Conservation (phyloP, 2,329 filamentous ascomycete species). For the Zymoseptoria crescenta region DNA sequence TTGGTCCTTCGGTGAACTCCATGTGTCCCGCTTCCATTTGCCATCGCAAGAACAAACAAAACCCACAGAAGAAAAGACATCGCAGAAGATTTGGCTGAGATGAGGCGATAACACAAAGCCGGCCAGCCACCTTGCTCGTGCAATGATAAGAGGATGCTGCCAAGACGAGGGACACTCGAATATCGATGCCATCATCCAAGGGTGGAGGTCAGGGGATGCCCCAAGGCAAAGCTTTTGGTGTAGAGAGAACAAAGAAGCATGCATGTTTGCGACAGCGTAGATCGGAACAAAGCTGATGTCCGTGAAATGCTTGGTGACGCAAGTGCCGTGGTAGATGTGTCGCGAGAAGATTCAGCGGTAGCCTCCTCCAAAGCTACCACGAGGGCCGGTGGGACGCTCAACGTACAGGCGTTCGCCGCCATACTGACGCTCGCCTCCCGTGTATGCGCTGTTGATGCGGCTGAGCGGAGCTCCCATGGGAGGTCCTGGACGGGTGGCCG, state of each 20-base stretch:
- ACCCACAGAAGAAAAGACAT: slow-evolving; percentile 17
- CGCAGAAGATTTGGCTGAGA: slow-evolving; percentile 17
- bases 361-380: slow-evolving; percentile 15
- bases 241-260: slow-evolving; percentile 16
- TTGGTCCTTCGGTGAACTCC: neutral
- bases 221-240: slow-evolving; percentile 14
- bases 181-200: slow-evolving; percentile 12
- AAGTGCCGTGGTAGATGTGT: neutral
- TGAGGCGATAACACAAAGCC: slow-evolving; percentile 14
- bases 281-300: slow-evolving; percentile 14
- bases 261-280: slow-evolving; percentile 16
- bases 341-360: slow-evolving; percentile 20
- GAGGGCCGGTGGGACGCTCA: neutral
- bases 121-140: slow-evolving; percentile 16
- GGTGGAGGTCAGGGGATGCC: slow-evolving; percentile 6
- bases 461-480: slow-evolving; percentile 51
- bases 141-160: slow-evolving; percentile 9
- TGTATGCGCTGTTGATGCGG: slow-evolving; percentile 15
- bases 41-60: slow-evolving; percentile 9
- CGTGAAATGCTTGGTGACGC: slow-evolving; percentile 1
- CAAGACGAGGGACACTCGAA: slow-evolving; percentile 15
- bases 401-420: neutral
- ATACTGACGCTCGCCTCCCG: slow-evolving; percentile 15
- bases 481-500: slow-evolving; percentile 80
- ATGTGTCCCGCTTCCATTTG: neutral